phyloP scores from a whole-genome alignment of 129 eudicot species.

The Calendula officinalis region DNA sequence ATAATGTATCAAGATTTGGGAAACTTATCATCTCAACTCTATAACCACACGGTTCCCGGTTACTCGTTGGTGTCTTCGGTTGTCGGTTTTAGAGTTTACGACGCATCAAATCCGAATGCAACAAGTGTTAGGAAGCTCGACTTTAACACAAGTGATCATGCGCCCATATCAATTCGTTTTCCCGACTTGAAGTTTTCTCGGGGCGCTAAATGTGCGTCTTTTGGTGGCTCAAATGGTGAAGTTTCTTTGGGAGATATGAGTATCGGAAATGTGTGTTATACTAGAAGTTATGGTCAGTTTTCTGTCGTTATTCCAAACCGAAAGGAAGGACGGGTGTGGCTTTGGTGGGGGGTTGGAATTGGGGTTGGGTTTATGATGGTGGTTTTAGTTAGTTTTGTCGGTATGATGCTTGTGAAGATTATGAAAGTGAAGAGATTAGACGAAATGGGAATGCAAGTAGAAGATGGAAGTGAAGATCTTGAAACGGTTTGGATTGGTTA shows the following conservation, averaged over 20 bases:
- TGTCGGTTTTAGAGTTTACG: conserved; percentile 57
- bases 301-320: conserved; percentile 41
- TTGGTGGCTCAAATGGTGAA: conserved; percentile 35
- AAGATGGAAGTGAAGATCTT: conserved; percentile 46
- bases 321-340: conserved; percentile 33
- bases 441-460: conserved; percentile 47
- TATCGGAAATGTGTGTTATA: conserved; percentile 39
- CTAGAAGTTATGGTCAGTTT: conserved; percentile 47
- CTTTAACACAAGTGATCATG: conserved; percentile 41
- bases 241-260: conserved; percentile 33
- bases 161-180: conserved; percentile 43
- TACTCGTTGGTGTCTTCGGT: conserved; percentile 45
- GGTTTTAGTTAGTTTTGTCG: conserved; percentile 28
- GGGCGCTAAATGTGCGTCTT: conserved; percentile 43
- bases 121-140: conserved; percentile 33
- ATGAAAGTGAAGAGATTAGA: conserved; percentile 33
- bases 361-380: conserved; percentile 36
- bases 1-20: conserved; percentile 59
- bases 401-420: conserved; percentile 30
- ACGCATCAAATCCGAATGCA: conserved; percentile 43
- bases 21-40: conserved; percentile 56
- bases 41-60: conserved; percentile 34
- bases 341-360: conserved; percentile 38
- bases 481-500: conserved; percentile 53
- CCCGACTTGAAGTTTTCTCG: conserved; percentile 15